Evolutionary conservation across 495 filamentous ascomycete genomes (phyloP).

Genomic region (Pseudoneurospora amorphoporcata): DNA sequence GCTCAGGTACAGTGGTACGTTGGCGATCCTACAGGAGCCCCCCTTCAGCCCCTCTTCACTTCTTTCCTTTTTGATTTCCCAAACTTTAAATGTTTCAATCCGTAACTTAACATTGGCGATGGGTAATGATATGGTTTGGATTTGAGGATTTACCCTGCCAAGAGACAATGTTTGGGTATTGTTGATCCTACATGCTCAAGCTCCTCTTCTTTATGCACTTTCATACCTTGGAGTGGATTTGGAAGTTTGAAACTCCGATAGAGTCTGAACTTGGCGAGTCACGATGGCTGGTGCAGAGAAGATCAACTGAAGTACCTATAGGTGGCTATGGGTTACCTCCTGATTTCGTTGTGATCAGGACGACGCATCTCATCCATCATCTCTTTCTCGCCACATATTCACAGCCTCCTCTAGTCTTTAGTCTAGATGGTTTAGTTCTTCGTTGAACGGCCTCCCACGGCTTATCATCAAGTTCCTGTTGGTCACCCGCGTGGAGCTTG

Average conservation of each 20-base stretch:
- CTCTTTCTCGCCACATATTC: not conserved
- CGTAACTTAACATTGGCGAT: not conserved
- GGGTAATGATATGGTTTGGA: not conserved
- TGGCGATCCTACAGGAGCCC: not conserved
- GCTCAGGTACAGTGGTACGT: not conserved
- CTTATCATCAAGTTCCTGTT: not conserved
- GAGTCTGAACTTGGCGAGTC: not conserved
- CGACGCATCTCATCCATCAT: not conserved
- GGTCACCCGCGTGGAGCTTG: not conserved
- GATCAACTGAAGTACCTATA: not conserved
- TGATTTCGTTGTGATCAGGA: not conserved
- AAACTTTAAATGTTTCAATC: not conserved
- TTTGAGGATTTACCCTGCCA: not conserved
- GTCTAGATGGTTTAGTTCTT: not conserved
- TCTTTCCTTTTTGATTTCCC: not conserved
- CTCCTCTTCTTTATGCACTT: not conserved
- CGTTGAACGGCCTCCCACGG: not conserved
- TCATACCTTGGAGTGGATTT: not conserved
- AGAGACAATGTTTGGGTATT: not conserved
- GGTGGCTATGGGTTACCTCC: not conserved
- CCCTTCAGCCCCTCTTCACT: not conserved
- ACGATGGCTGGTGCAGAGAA: not conserved
- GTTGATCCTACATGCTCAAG: not conserved
- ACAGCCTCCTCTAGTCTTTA: not conserved
- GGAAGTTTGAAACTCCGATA: not conserved